A percentile compares a stretch with the other conserved stretches of the same genome.
Conservation (phyloP, 352 stramenopile species). For the Pythium grandisporangium region DNA sequence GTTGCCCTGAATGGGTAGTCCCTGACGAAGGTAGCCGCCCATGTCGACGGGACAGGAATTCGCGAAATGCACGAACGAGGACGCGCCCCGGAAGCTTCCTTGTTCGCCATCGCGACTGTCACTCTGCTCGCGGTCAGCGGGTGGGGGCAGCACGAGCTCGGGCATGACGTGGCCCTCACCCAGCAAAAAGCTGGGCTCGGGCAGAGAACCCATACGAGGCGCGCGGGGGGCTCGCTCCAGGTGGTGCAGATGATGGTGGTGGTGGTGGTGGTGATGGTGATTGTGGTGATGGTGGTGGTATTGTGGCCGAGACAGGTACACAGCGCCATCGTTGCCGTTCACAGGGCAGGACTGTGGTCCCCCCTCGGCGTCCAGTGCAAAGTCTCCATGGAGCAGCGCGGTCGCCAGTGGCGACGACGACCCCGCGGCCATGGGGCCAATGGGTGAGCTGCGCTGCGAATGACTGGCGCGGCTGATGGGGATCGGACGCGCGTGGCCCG, state of each 20-base stretch:
- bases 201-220: conserved; percentile 49
- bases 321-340: conserved; percentile 22
- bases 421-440: conserved; percentile 8
- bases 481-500: conserved; percentile 32
- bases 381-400: background rate
- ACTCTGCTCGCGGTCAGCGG: conserved; percentile 15
- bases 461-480: conserved; percentile 30
- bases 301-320: conserved; percentile 9
- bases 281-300: too few species aligned
- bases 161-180: conserved; percentile 35
- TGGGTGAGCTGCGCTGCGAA: conserved; percentile 31
- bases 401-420: too few species aligned
- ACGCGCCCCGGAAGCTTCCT: too few species aligned
- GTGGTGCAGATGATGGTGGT: too few species aligned
- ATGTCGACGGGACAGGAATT: conserved; percentile 63
- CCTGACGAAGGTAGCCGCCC: conserved; percentile 36
- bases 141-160: conserved; percentile 44
- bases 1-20: conserved; percentile 17
- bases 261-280: too few species aligned
- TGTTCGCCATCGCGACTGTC: too few species aligned
- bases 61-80: conserved; percentile 56
- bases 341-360: conserved; percentile 62
- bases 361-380: conserved; percentile 10
- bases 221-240: conserved; percentile 43
- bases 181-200: conserved; percentile 47